These are phyloP conservation scores for Microdochium trichocladiopsis DNA, from an alignment of 2,329 filamentous ascomycete genomes.

Conservation along the genomic window DNA sequence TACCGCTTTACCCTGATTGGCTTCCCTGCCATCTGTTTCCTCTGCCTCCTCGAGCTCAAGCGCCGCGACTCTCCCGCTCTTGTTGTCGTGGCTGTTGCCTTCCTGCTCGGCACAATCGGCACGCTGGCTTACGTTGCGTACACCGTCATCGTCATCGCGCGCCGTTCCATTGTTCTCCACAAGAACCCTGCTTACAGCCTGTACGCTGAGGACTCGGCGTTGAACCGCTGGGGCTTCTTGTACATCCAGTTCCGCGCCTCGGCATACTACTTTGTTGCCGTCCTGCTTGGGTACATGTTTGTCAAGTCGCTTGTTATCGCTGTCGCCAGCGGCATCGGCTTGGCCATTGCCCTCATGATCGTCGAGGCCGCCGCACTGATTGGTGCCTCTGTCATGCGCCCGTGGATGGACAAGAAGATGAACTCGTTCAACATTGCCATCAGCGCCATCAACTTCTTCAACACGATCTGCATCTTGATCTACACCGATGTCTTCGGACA, in stretches of 20 bases:
- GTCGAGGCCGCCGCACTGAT: slow-evolving; percentile 77
- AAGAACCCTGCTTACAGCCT: slow-evolving; percentile 96
- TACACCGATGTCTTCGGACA: slow-evolving; percentile 84
- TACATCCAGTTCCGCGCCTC: slow-evolving; percentile 96
- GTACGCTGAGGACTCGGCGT: slow-evolving; percentile 85
- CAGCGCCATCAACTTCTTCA: slow-evolving; percentile 82
- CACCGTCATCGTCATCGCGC: slow-evolving; percentile 85
- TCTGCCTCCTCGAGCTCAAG: slow-evolving; percentile 92
- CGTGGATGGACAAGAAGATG: slow-evolving; percentile 99
- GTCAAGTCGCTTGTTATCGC: slow-evolving; percentile 86
- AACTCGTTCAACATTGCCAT: slow-evolving; percentile 96
- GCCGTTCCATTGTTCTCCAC: slow-evolving; percentile 83
- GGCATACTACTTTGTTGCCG: slow-evolving; percentile 91
- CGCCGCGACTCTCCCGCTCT: slow-evolving; percentile 77
- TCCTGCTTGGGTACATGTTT: slow-evolving; percentile 70
- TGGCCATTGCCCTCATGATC: slow-evolving; percentile 76
- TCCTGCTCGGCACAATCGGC: slow-evolving; percentile 71
- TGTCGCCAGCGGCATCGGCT: slow-evolving; percentile 62
- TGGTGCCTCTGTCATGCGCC: slow-evolving; percentile 69
- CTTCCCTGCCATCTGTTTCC: slow-evolving; percentile 82
- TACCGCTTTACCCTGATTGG: slow-evolving; percentile 87
- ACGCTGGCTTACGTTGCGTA: slow-evolving; percentile 80
- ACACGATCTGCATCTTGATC: slow-evolving; percentile 80
- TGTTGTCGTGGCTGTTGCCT: slow-evolving; percentile 81
- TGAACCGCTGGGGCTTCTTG: slow-evolving; percentile 98